Evolutionary conservation across 495 filamentous ascomycete species (phyloP).

Genomic region (Viridothelium virens): DNA sequence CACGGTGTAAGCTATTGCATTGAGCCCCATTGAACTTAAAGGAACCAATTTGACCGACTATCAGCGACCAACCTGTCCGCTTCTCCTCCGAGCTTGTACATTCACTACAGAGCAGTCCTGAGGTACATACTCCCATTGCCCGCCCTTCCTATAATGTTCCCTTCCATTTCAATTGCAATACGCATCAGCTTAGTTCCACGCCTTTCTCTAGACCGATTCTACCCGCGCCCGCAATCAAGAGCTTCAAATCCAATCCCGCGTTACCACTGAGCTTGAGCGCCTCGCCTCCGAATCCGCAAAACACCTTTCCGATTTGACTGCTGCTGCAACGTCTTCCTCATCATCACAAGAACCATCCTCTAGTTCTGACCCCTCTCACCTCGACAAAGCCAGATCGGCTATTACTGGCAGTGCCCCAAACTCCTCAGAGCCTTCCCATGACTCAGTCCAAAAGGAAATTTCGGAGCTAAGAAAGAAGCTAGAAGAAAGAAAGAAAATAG

Average conservation of each 20-base stretch:
- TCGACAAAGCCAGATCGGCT: slow-evolving; percentile 12
- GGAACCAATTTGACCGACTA: slow-evolving; percentile 11
- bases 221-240: slow-evolving; percentile 77
- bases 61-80: slow-evolving; percentile 71
- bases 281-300: slow-evolving; percentile 51
- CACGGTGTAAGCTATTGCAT: slow-evolving; percentile 27
- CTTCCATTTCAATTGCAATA: too few species aligned
- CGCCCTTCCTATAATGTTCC: background rate
- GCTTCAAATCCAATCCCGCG: slow-evolving; percentile 80
- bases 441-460: slow-evolving; percentile 57
- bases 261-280: slow-evolving; percentile 71
- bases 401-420: slow-evolving; percentile 35
- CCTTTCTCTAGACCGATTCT: slow-evolving; percentile 60
- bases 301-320: slow-evolving; percentile 53
- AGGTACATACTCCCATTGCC: slow-evolving; percentile 50
- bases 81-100: slow-evolving; percentile 81
- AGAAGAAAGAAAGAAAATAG: slow-evolving; percentile 64
- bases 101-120: slow-evolving; percentile 69
- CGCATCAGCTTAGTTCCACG: too few species aligned
- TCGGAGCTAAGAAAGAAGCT: slow-evolving; percentile 66
- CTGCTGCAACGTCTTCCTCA: slow-evolving; percentile 37
- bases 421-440: slow-evolving; percentile 36
- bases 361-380: slow-evolving; percentile 16
- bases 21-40: slow-evolving; percentile 11
- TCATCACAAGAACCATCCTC: slow-evolving; percentile 33